Conservation (phyloP, 345 rosid species). For the Psidium guajava region DNA sequence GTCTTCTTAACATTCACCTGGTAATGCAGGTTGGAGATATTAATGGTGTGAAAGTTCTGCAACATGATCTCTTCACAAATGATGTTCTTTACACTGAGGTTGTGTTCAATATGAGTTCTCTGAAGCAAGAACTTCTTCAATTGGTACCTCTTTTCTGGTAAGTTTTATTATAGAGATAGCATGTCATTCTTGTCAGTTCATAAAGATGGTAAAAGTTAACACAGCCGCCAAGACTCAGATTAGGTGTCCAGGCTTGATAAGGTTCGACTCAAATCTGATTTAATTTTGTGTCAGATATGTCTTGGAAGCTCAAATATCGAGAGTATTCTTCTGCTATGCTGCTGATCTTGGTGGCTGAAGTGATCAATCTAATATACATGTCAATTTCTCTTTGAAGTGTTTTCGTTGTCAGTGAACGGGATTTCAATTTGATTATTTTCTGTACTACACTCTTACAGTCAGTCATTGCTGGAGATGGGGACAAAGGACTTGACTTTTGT, state of each 20-base stretch:
- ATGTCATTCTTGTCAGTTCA: neutral
- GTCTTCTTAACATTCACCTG: neutral
- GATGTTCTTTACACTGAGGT: constrained; percentile 87
- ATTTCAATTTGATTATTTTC: neutral
- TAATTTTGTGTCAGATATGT: neutral
- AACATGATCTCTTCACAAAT: constrained; percentile 90
- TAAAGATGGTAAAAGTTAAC: neutral
- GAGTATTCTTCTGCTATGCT: neutral
- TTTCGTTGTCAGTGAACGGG: neutral
- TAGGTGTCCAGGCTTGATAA: neutral
- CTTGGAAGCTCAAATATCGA: neutral
- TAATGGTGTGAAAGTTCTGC: constrained; percentile 76
- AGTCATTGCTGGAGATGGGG: constrained; percentile 96
- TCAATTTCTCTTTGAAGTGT: neutral
- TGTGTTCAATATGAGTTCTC: constrained; percentile 75
- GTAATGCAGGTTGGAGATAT: constrained; percentile 64
- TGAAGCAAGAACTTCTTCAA: constrained; percentile 86
- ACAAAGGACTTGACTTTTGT: constrained; percentile 84
- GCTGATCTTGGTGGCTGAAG: neutral
- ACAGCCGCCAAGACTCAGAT: neutral
- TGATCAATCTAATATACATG: neutral
- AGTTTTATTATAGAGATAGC: constrained; percentile 12
- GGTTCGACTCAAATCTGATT: neutral
- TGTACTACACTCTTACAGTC: constrained; percentile 35
- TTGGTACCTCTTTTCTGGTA: constrained; percentile 92